Evolutionary conservation across 1,284 basidiomycete genomes (phyloP).

Genomic region (Trichosporon ovoides): DNA sequence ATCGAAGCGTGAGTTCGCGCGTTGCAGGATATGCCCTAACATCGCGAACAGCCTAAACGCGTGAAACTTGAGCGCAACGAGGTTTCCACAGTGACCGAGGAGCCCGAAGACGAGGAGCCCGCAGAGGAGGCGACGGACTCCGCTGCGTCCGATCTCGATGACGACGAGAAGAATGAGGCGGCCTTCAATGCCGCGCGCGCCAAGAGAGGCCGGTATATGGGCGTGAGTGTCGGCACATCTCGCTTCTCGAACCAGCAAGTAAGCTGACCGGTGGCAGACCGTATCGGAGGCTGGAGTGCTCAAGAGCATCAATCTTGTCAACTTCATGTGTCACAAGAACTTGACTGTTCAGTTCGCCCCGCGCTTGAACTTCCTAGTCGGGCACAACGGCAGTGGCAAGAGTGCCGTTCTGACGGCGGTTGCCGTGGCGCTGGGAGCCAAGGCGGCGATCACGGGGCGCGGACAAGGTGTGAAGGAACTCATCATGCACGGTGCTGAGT

Average conservation of each 20-base stretch:
- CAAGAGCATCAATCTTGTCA: slow-evolving; percentile 74
- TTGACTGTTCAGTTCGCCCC: slow-evolving; percentile 76
- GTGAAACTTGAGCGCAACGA: slow-evolving; percentile 23
- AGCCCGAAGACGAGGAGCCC: slow-evolving; percentile 16
- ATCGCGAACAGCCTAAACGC: slow-evolving; percentile 21
- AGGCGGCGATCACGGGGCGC: slow-evolving; percentile 80
- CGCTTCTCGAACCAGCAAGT: neutral
- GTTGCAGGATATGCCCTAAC: neutral
- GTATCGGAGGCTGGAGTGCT: slow-evolving; percentile 82
- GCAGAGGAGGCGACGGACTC: slow-evolving; percentile 12
- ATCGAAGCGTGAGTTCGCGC: neutral
- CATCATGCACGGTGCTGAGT: slow-evolving; percentile 79
- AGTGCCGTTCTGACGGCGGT: slow-evolving; percentile 91
- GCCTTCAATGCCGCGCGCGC: slow-evolving; percentile 3
- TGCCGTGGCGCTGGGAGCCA: slow-evolving; percentile 88
- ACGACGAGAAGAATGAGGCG: slow-evolving; percentile 17
- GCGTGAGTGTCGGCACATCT: neutral
- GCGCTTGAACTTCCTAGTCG: slow-evolving; percentile 96
- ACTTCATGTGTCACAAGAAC: slow-evolving; percentile 95
- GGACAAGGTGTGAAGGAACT: slow-evolving; percentile 82
- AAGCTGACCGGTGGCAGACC: slow-evolving; percentile 50
- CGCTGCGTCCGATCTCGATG: slow-evolving; percentile 14
- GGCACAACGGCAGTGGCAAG: slow-evolving; percentile 73
- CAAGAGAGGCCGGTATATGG: neutral
- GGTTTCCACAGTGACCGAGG: slow-evolving; percentile 3